Percentiles rank a stretch among this genome's conserved stretches.
phyloP scores from a whole-genome alignment of 495 filamentous ascomycete genomes.

The Glonium stellatum region DNA sequence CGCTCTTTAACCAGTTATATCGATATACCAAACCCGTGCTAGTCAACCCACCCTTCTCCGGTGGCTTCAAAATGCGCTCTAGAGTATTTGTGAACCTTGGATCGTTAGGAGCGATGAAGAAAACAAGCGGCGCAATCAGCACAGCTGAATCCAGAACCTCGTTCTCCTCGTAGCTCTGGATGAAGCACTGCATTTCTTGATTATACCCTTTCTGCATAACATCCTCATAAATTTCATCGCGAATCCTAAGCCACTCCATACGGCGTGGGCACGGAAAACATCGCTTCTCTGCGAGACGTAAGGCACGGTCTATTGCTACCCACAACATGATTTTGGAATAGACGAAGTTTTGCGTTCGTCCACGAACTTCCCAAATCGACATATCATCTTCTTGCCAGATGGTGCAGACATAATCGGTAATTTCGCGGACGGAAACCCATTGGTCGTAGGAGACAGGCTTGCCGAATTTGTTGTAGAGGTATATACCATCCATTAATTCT shows the following conservation, averaged over 20 bases:
- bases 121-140: slow-evolving; percentile 64
- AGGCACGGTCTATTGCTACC: slow-evolving; percentile 65
- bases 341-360: slow-evolving; percentile 62
- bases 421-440: slow-evolving; percentile 54
- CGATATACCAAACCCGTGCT: slow-evolving; percentile 65
- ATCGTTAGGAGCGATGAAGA: slow-evolving; percentile 68
- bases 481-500: slow-evolving; percentile 67
- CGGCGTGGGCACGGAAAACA: slow-evolving; percentile 63
- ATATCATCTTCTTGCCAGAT: slow-evolving; percentile 56
- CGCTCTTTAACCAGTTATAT: slow-evolving; percentile 56
- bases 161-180: slow-evolving; percentile 62
- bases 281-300: slow-evolving; percentile 63
- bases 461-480: slow-evolving; percentile 70
- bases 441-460: slow-evolving; percentile 68
- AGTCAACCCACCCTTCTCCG: slow-evolving; percentile 64
- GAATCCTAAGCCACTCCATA: slow-evolving; percentile 50
- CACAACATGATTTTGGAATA: slow-evolving; percentile 72
- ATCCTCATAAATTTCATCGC: slow-evolving; percentile 62
- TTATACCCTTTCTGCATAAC: slow-evolving; percentile 69
- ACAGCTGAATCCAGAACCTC: slow-evolving; percentile 64
- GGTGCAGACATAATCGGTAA: slow-evolving; percentile 47
- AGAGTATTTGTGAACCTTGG: slow-evolving; percentile 63
- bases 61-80: slow-evolving; percentile 57
- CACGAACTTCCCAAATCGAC: slow-evolving; percentile 74
- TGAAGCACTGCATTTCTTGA: slow-evolving; percentile 54